Conservation (phyloP, 148 eudicot species). For the Rhododendron henanense region DNA sequence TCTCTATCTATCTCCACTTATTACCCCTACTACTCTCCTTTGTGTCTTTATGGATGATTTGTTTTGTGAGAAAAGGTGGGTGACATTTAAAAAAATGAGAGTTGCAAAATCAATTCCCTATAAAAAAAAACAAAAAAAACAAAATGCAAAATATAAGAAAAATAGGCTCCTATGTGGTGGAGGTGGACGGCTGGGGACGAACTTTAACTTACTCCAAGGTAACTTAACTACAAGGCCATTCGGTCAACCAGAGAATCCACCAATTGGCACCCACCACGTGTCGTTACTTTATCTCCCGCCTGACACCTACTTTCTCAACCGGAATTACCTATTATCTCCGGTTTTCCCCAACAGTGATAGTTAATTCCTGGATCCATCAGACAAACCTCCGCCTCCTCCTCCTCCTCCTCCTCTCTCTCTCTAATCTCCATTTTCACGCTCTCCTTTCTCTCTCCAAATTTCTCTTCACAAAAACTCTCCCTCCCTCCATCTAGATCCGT, state of each 20-base stretch:
- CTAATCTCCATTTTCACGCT: constrained; percentile 1
- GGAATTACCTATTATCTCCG: constrained; percentile 12
- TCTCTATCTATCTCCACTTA: no score
- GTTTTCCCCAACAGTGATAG: constrained; percentile 11
- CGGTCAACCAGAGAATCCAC: background rate
- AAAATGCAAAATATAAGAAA: background rate
- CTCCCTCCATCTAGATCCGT: constrained; percentile 1
- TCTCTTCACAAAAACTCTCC: background rate
- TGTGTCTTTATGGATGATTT: no score
- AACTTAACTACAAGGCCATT: background rate
- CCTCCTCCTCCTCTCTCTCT: background rate
- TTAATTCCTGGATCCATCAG: background rate
- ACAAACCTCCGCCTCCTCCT: no score
- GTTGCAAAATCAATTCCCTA: no score
- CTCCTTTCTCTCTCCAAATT: background rate
- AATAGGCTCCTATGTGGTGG: no score
- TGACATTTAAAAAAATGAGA: no score
- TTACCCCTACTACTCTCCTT: no score
- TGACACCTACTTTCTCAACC: constrained; percentile 16
- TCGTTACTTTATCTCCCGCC: constrained; percentile 1
- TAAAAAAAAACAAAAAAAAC: no score
- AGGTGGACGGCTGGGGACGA: background rate
- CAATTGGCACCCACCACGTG: background rate
- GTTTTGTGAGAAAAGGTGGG: no score
- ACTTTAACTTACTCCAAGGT: background rate